Base-by-base conservation (phyloP, 2,329 filamentous ascomycete genomes). In the Septoria petroselini region DNA sequence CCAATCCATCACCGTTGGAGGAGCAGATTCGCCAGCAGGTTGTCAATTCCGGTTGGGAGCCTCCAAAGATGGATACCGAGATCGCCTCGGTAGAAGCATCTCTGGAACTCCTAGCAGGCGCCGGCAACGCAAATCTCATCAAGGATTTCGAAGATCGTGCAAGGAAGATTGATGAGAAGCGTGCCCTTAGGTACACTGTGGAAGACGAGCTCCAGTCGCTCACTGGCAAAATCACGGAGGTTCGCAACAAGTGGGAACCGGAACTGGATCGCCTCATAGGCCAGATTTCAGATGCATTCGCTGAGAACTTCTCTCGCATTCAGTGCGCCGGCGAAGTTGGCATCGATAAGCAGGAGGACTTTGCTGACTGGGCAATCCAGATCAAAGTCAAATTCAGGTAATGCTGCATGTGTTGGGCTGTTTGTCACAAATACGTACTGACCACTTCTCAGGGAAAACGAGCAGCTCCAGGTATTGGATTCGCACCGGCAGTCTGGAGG, bases 311-410 rank as follows among this genome's bases (percentile, higher is more conserved):
- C 68, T 82, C 88, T 63, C 85, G 91, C 67, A 97, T 98, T 65
- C 89, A 85, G 58, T 97, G 93, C 68, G 91, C 91, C 4, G 93
- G 93, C 29, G 88, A 97, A 69, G 90, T 98, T 3, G 79, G 79
- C 53, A 77, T 98, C 3, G 80, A 91, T 74, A 97, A 97, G 68
- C 87, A 90, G 58, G 76, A 74, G 18, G 89, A 97, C 65, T 98
- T 97, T 71, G 88, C 94, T 50, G 82, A 86, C 54, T 98, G 93
- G 93, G 84, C 88, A 1, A 85, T 98, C 54, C 85, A 95, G 66
- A 94, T 98, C 66, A 85, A 86, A 68, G 93, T 98, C 67, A 94
- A 91, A 66, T 98, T 98, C 74, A 85, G 91, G 84, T 88, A 77
- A n/a, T n/a, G n/a, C n/a, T n/a, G n/a, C n/a, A n/a, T 52, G 79